Conservation (phyloP, 768 basidiomycete species). For the Russula earlei region DNA sequence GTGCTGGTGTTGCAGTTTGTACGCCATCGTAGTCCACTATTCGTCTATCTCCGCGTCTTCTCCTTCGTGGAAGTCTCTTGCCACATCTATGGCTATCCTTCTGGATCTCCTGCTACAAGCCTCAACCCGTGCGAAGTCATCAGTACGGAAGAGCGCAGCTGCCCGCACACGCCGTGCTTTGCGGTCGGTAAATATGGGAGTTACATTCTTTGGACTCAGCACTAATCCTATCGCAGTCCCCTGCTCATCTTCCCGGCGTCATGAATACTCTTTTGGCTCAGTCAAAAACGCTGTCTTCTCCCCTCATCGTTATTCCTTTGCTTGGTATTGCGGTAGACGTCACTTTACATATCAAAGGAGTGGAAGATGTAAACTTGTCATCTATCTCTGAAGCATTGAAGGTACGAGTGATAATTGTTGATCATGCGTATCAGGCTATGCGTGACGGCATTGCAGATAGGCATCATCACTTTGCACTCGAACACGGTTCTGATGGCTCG, state of each 20-base stretch:
- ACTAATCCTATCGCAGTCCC: conserved; percentile 22
- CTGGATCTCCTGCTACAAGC: conserved; percentile 50
- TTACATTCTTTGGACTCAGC: neutral
- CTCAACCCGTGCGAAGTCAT: conserved; percentile 42
- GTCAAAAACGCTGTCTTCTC: conserved; percentile 40
- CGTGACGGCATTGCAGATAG: conserved; percentile 32
- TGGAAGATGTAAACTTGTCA: conserved; percentile 35
- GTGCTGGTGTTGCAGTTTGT: conserved; percentile 61
- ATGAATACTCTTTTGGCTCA: conserved; percentile 45
- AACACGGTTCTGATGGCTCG: conserved; percentile 60
- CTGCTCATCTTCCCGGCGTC: conserved; percentile 38
- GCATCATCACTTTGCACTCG: conserved; percentile 51
- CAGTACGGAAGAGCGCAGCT: conserved; percentile 51
- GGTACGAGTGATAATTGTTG: conserved; percentile 30
- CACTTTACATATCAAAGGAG: conserved; percentile 51
- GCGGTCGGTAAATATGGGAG: conserved; percentile 40
- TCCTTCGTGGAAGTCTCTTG: conserved; percentile 42
- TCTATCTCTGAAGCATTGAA: conserved; percentile 39
- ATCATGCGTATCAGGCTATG: neutral
- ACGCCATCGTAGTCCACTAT: conserved; percentile 39
- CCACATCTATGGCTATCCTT: conserved; percentile 48
- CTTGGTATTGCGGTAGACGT: conserved; percentile 67
- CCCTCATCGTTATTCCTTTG: conserved; percentile 38
- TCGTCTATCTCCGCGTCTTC: conserved; percentile 39
- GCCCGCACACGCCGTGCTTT: conserved; percentile 57